A percentile compares a stretch with the other conserved stretches of the same genome.
Evolutionary conservation across 2,329 filamentous ascomycete species (phyloP).

Genomic region (Nannizziopsis barbatae): DNA sequence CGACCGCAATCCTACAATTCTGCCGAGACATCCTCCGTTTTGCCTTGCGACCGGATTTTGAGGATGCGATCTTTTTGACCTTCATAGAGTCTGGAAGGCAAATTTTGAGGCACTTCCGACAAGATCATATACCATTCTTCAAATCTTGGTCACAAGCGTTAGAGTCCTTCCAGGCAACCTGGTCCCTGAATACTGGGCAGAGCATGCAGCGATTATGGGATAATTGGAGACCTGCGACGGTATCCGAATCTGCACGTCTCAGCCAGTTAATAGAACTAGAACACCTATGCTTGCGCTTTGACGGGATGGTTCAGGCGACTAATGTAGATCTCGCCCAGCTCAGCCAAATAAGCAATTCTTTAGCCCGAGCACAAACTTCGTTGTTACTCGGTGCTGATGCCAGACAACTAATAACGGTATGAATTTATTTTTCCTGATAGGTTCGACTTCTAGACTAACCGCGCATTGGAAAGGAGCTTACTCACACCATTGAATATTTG

Average conservation of each 20-base stretch:
- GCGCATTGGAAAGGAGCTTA: constrained; percentile 23
- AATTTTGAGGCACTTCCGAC: constrained; percentile 26
- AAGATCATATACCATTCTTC: constrained; percentile 23
- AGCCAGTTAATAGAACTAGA: constrained; percentile 29
- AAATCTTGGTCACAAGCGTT: constrained; percentile 25
- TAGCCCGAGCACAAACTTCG: constrained; percentile 30
- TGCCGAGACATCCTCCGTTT: constrained; percentile 42
- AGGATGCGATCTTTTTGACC: constrained; percentile 45
- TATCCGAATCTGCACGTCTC: constrained; percentile 28
- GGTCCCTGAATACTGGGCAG: constrained; percentile 62
- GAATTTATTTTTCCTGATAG: constrained; percentile 1
- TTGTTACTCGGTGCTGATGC: constrained; percentile 30
- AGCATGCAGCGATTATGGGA: constrained; percentile 75
- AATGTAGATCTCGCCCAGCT: constrained; percentile 28
- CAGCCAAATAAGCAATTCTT: constrained; percentile 27
- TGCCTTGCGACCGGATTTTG: constrained; percentile 33
- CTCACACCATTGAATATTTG: constrained; percentile 29
- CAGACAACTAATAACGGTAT: constrained; percentile 25
- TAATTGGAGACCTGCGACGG: constrained; percentile 51
- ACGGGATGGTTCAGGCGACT: constrained; percentile 28
- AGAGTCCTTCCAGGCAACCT: constrained; percentile 54
- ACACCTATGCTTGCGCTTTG: constrained; percentile 28
- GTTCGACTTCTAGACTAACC: constrained; percentile 10
- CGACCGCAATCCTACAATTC: constrained; percentile 31
- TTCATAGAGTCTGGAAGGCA: constrained; percentile 38